phyloP scores from a whole-genome alignment of 163 green algal genomes.

The Scenedesmus sp. region DNA sequence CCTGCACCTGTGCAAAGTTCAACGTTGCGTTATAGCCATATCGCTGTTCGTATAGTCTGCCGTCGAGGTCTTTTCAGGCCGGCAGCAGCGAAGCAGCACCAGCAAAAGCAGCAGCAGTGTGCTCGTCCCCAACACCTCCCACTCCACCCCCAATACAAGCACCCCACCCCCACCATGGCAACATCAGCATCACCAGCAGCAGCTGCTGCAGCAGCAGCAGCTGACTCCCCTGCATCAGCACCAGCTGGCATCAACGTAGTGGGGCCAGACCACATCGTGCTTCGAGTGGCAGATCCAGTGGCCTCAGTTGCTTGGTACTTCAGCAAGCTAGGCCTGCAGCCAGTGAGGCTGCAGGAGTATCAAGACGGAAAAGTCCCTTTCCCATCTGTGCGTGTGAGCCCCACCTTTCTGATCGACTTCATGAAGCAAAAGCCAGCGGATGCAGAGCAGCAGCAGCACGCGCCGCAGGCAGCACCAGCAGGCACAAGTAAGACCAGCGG shows the following conservation, averaged over 20 bases:
- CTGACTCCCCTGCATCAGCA: neutral
- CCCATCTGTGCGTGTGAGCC: constrained; percentile 26
- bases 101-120: neutral
- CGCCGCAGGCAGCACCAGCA: neutral
- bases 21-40: neutral
- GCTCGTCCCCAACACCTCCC: neutral
- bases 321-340: constrained; percentile 31
- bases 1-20: neutral
- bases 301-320: constrained; percentile 30
- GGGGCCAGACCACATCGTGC: constrained; percentile 36
- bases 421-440: constrained; percentile 3
- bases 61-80: neutral
- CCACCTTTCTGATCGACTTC: constrained; percentile 41
- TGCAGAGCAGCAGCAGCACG: neutral
- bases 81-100: neutral
- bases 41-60: neutral
- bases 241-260: constrained; percentile 1
- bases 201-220: neutral
- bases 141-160: neutral
- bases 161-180: neutral
- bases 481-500: neutral
- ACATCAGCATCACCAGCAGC: neutral
- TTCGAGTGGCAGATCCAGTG: constrained; percentile 32
- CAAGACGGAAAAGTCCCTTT: constrained; percentile 31
- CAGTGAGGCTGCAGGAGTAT: constrained; percentile 31